Evolutionary conservation across 2,329 filamentous ascomycete genomes (phyloP), one percentile per base, ranked within the genome.

Genomic region (Penicillium sp.): DNA sequence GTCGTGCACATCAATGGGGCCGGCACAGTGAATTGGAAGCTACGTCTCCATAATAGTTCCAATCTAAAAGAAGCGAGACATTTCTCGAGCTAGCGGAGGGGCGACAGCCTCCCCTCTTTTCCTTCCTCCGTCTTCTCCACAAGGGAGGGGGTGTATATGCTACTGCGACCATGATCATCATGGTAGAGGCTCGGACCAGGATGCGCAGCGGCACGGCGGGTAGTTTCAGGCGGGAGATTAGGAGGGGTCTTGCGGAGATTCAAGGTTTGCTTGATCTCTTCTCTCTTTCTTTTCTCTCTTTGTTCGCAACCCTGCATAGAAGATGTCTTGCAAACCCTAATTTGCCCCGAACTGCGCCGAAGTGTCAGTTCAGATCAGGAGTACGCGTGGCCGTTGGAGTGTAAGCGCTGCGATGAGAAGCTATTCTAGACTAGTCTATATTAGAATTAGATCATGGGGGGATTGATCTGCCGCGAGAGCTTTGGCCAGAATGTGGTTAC

Each of bases 271-370:
- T 6, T 6, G 24, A 27, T 6, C 6, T 27, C 5, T 27, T 6
- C 24, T 27, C 24, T 27, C 24, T 27, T n/a, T 24, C 30, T 33
- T 33, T 9, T 33, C 17, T 17, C 13, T 33, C 30, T 33, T 30
- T 30, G 27, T 30, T 30, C 9, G 20, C 17, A 39, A 39, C 4
- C 13, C 20, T 24, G 21, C 21, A 39, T 24, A 12, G 9, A 39
- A 39, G 17, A 5, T 39, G 36, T 12, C 32, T 20, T 23, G 32
- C 24, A 29, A 39, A 46, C 32, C 30, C 44, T 46, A 46, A 39
- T 20, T 20, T 12, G 20, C 36, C 46, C 46, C 46, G 46, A 48
- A 30, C 46, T 48, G 27, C 36, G 44, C 44, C 44, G 36, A 41
- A 33, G 36, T 48, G 36, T 41, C 36, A 47, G 23, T 40, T 48